Base-by-base conservation (phyloP, 179 eudicot genomes). In the Heliamphora pulchella region DNA sequence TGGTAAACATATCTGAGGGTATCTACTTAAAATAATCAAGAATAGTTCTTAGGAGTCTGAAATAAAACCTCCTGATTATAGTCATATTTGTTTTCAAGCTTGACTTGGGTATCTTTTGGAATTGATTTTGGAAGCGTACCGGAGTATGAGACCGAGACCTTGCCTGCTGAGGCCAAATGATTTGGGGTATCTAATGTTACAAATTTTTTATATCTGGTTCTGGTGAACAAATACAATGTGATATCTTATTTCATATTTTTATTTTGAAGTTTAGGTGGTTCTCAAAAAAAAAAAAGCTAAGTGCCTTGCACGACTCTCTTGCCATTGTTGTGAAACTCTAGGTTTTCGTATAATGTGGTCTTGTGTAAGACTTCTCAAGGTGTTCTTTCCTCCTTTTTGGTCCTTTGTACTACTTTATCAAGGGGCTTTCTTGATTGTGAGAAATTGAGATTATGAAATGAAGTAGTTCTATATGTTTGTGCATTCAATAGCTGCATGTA, bases 361-460 rank as follows among this genome's bases (percentile, higher is more conserved):
- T 31, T 31, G 31, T 31, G 31, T 31, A 31, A 31, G 31, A 31
- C 31, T 31, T 31, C 13, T 4, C 58, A 8, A 50, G 11, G 6
- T 53, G 59, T 71, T n/a, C 15, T 71, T 71, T 41, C 75, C 58
- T 48, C 75, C 43, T 48, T 50, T 50, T 71, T 8, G 43, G 75
- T 50, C 22, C 41, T n/a, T 39, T 8, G 8, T 71, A 8, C 6
- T 17, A 22, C 15, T 67, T 70, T 46, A n/a, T 44, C 17, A 51
- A 43, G 8, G 17, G 54, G 11, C 17, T 67, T 17, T 10, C 11
- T 70, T 70, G 22, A 68, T 68, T 43, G 44, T 14, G 18, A 4
- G 51, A 68, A 68, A 4, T 4, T 11, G 72, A 31, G 31, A 31
- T 31, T 31, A 31, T 31, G 72, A 68, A 68, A 50, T 18, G 44